Conservation (phyloP, 2,329 filamentous ascomycete genomes). For the Bipolaris zeicola region DNA sequence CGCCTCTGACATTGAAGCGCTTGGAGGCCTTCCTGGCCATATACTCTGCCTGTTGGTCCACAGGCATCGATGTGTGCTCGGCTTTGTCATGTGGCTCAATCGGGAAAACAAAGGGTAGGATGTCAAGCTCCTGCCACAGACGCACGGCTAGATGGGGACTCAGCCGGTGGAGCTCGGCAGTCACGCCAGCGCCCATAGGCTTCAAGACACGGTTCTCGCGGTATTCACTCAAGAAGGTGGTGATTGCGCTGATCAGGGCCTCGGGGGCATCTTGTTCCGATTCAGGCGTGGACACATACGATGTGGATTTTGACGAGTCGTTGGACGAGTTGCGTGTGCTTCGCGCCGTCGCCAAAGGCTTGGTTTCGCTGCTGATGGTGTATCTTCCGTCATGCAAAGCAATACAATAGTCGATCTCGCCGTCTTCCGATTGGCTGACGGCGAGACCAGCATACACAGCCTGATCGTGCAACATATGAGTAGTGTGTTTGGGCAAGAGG, state of each 20-base stretch:
- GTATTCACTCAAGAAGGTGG: slow-evolving; percentile 63
- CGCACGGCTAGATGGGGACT: slow-evolving; percentile 71
- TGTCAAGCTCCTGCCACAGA: slow-evolving; percentile 77
- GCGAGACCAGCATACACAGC: slow-evolving; percentile 67
- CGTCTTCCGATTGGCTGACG: slow-evolving; percentile 57
- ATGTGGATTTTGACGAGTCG: slow-evolving; percentile 13
- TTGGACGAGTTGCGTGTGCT: slow-evolving; percentile 1
- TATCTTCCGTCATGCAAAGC: slow-evolving; percentile 77
- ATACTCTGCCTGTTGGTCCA: slow-evolving; percentile 82
- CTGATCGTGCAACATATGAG: slow-evolving; percentile 21
- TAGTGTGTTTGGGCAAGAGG: background rate
- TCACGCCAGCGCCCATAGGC: slow-evolving; percentile 75
- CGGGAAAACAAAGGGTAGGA: slow-evolving; percentile 70
- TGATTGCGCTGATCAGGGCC: slow-evolving; percentile 62
- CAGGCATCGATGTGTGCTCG: slow-evolving; percentile 60
- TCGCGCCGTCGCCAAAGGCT: slow-evolving; percentile 4
- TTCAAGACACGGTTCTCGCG: slow-evolving; percentile 71
- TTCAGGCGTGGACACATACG: slow-evolving; percentile 19
- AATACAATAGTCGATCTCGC: slow-evolving; percentile 59
- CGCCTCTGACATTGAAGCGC: slow-evolving; percentile 16
- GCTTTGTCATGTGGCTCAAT: slow-evolving; percentile 14
- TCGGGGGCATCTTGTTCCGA: slow-evolving; percentile 17
- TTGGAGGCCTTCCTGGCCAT: slow-evolving; percentile 79
- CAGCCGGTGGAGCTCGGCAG: slow-evolving; percentile 62
- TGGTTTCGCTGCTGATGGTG: slow-evolving; percentile 71